Percentiles rank a stretch among this genome's conserved stretches.
Conservation (phyloP, 2,329 filamentous ascomycete genomes). For the Monilinia vaccinii-corymbosi region DNA sequence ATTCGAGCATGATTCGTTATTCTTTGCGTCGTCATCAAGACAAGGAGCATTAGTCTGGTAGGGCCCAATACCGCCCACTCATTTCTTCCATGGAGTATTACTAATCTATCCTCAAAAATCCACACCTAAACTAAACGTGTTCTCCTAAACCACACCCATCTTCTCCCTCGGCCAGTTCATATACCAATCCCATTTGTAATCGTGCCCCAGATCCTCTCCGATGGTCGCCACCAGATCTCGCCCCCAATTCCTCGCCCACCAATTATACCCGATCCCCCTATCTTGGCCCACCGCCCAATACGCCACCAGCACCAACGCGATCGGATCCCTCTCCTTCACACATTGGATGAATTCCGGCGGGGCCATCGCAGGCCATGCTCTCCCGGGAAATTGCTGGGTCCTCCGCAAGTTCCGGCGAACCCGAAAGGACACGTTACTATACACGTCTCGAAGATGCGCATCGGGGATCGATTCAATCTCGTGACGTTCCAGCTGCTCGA, state of each 20-base stretch:
- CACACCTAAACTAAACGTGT: not conserved
- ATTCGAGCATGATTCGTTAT: too few species aligned
- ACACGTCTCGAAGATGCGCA: not conserved
- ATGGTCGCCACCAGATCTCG: not conserved
- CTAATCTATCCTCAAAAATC: not conserved
- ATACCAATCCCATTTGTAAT: not conserved
- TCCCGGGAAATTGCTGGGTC: not conserved
- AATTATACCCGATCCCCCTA: constrained; percentile 4
- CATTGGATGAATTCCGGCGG: not conserved
- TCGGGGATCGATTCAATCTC: not conserved
- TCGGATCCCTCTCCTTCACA: constrained; percentile 1
- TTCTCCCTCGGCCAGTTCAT: constrained; percentile 2
- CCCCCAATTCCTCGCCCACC: constrained; percentile 6
- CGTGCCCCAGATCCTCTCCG: not conserved
- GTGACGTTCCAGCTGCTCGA: not conserved
- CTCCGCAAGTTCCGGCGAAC: not conserved
- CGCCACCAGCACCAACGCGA: constrained; percentile 1
- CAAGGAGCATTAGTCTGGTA: too few species aligned
- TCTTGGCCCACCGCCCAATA: constrained; percentile 6
- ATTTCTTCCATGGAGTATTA: not conserved
- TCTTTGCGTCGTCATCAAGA: too few species aligned
- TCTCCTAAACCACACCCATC: not conserved
- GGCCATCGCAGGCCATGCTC: not conserved
- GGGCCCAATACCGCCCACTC: not conserved
- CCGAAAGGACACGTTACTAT: not conserved